Evolutionary conservation across 768 basidiomycete species (phyloP).

Genomic region (Stropharia rugosoannulata): DNA sequence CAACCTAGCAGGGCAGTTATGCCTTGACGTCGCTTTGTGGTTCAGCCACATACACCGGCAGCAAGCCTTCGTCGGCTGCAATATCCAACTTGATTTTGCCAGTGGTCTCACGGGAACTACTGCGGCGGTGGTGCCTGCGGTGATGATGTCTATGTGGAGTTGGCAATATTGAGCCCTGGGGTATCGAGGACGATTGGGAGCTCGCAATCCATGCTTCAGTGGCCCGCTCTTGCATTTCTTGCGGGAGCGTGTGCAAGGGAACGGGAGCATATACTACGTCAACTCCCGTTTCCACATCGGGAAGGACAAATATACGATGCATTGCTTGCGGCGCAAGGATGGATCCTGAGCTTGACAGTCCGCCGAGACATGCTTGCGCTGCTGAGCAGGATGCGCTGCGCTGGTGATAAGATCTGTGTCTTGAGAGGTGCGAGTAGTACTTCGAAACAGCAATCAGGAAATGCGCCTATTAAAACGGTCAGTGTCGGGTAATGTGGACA

Average conservation of each 20-base stretch:
- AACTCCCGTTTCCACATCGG: constrained; percentile 19
- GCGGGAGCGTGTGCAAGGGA: constrained; percentile 53
- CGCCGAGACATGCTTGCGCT: constrained; percentile 4
- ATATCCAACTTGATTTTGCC: constrained; percentile 47
- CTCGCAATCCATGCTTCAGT: constrained; percentile 67
- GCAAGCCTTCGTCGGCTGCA: constrained; percentile 42
- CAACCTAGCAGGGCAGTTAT: background rate
- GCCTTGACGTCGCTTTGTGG: background rate
- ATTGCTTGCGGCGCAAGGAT: constrained; percentile 22
- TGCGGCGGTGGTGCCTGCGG: constrained; percentile 25
- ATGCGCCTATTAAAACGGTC: constrained; percentile 52
- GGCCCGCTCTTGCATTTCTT: constrained; percentile 51
- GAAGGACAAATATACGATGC: constrained; percentile 68
- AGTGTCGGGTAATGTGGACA: background rate
- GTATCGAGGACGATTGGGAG: constrained; percentile 21
- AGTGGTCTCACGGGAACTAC: constrained; percentile 26
- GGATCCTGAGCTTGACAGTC: constrained; percentile 13
- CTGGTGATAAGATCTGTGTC: constrained; percentile 31
- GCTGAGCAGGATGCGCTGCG: constrained; percentile 16
- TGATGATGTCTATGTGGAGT: constrained; percentile 22
- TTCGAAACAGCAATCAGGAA: constrained; percentile 73
- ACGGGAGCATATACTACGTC: constrained; percentile 73
- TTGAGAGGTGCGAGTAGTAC: constrained; percentile 56
- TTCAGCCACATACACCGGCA: constrained; percentile 26
- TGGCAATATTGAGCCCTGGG: constrained; percentile 14